Evolutionary conservation across 73 alveolate species (phyloP).

Genomic region (Paramecium tetraurelia): DNA sequence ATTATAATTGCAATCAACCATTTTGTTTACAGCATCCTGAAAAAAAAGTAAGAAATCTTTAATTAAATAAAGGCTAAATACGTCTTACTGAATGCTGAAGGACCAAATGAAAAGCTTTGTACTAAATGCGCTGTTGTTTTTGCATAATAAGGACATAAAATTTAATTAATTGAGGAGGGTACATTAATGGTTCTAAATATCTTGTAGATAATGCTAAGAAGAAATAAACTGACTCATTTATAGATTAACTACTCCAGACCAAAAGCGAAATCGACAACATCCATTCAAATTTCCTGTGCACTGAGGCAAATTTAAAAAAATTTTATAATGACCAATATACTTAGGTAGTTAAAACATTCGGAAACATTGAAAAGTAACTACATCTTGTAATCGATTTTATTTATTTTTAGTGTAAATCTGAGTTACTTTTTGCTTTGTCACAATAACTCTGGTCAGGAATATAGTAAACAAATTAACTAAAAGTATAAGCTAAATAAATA

Average conservation of each 20-base stretch:
- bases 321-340: not conserved
- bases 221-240: conserved; percentile 24
- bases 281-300: not conserved
- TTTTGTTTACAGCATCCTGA: not conserved
- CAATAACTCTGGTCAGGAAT: not conserved
- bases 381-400: not conserved
- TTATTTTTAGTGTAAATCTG: not conserved
- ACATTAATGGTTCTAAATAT: not conserved
- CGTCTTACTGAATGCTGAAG: not conserved
- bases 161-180: not conserved
- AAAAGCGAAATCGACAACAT: not conserved
- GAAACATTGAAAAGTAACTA: not conserved
- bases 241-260: not conserved
- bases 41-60: not conserved
- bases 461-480: not conserved
- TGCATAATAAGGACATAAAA: conserved; percentile 4
- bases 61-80: not conserved
- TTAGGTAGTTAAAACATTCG: not conserved
- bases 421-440: not conserved
- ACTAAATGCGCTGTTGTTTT: not conserved
- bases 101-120: not conserved
- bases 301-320: not conserved
- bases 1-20: not conserved
- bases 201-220: not conserved
- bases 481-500: not conserved